phyloP scores from a whole-genome alignment of 2,329 filamentous ascomycete genomes.

The Cladosporium sp. region DNA sequence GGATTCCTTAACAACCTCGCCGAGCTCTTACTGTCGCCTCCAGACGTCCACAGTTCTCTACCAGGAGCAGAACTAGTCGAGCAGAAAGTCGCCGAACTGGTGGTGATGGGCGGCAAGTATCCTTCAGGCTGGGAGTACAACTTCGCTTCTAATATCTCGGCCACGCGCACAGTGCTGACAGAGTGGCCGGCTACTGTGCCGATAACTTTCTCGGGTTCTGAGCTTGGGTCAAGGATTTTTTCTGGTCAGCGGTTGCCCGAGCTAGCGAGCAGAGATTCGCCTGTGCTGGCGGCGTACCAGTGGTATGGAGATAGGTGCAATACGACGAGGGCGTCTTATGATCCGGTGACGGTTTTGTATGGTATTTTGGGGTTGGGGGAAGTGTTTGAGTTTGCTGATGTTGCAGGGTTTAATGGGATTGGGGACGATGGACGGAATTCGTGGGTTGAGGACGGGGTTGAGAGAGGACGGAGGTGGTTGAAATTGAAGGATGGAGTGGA shows the following conservation, averaged over 20 bases:
- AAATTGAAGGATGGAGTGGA: constrained; percentile 22
- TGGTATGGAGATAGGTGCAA: constrained; percentile 17
- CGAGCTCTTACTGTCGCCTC: constrained; percentile 47
- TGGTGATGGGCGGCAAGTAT: constrained; percentile 56
- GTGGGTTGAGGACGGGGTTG: constrained; percentile 4
- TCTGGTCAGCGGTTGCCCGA: constrained; percentile 42
- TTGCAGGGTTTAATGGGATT: background rate
- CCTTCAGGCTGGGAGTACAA: constrained; percentile 53
- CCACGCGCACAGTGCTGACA: constrained; percentile 48
- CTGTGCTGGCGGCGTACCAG: constrained; percentile 17
- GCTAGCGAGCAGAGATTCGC: constrained; percentile 1
- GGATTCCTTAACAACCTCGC: constrained; percentile 40
- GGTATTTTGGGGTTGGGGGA: background rate
- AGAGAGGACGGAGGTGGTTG: constrained; percentile 15
- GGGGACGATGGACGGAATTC: constrained; percentile 9
- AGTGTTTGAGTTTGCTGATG: constrained; percentile 7
- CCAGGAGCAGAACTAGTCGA: constrained; percentile 45
- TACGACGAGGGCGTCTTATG: constrained; percentile 12
- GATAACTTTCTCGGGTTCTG: constrained; percentile 46
- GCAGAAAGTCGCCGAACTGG: constrained; percentile 50
- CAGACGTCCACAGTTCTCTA: constrained; percentile 44
- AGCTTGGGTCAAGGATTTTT: constrained; percentile 46
- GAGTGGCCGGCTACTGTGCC: constrained; percentile 44
- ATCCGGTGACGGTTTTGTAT: constrained; percentile 22
- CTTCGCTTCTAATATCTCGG: constrained; percentile 46